Evolutionary conservation across 2,329 filamentous ascomycete species (phyloP).

Genomic region (Cladosporium velox): DNA sequence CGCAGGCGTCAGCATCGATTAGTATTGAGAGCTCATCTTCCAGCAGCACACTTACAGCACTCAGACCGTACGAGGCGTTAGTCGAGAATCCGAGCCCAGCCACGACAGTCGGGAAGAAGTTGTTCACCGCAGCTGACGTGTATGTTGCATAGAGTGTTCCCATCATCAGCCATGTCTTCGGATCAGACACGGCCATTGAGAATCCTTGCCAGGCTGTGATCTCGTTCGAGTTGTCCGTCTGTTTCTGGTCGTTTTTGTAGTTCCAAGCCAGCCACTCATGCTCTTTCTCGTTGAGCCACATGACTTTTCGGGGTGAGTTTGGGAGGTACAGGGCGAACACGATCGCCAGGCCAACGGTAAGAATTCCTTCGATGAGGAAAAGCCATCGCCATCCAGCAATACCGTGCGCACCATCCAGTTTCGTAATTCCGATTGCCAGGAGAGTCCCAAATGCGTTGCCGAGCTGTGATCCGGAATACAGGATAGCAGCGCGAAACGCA

Average conservation of each 20-base stretch:
- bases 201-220: constrained; percentile 49
- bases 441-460: constrained; percentile 55
- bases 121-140: constrained; percentile 60
- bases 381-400: constrained; percentile 46
- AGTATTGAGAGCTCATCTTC: background rate
- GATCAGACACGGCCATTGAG: constrained; percentile 51
- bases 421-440: constrained; percentile 51
- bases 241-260: constrained; percentile 52
- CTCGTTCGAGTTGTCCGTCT: constrained; percentile 43
- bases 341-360: constrained; percentile 25
- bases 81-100: constrained; percentile 60
- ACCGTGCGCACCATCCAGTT: constrained; percentile 36
- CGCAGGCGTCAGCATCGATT: constrained; percentile 51
- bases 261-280: constrained; percentile 57
- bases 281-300: constrained; percentile 55
- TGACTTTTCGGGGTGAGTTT: constrained; percentile 56
- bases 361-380: constrained; percentile 42
- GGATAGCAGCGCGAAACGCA: constrained; percentile 26
- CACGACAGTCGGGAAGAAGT: constrained; percentile 67
- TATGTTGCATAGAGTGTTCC: constrained; percentile 56
- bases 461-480: constrained; percentile 34
- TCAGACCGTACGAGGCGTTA: constrained; percentile 58
- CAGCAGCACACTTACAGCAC: constrained; percentile 36
- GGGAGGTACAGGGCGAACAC: constrained; percentile 42
- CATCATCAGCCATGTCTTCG: constrained; percentile 56